Evolutionary conservation across 2,329 filamentous ascomycete genomes (phyloP).

Genomic region (Fusarium kyushuense): DNA sequence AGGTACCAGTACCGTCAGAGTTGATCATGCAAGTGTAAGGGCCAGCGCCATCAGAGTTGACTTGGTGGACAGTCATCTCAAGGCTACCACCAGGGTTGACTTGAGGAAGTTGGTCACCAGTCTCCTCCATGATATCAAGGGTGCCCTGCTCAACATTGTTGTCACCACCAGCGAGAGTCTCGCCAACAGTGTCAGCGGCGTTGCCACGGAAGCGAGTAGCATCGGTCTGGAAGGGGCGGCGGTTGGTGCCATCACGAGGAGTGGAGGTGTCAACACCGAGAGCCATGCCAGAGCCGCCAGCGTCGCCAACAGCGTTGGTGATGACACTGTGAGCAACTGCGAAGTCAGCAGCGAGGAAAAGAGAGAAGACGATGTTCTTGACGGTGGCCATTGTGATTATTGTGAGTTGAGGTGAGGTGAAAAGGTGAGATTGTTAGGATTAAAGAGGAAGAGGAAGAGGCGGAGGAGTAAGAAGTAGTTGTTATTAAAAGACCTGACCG

Average conservation of each 20-base stretch:
- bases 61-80: conserved; percentile 65
- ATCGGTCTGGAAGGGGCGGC: conserved; percentile 73
- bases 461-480: not conserved
- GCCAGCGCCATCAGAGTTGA: conserved; percentile 50
- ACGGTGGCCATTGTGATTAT: conserved; percentile 10
- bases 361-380: conserved; percentile 11
- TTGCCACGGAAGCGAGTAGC: conserved; percentile 52
- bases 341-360: conserved; percentile 23
- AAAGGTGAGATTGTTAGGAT: fast-evolving
- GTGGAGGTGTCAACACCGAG: conserved; percentile 65
- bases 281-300: conserved; percentile 66
- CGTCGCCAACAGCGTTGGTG: conserved; percentile 61
- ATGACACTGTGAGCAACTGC: conserved; percentile 20
- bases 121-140: conserved; percentile 66
- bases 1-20: conserved; percentile 61
- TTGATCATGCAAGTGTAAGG: conserved; percentile 76
- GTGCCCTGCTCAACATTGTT: conserved; percentile 20
- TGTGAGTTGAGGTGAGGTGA: not conserved
- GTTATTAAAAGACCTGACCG: conserved; percentile 14
- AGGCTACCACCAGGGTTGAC: conserved; percentile 67
- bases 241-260: conserved; percentile 70
- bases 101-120: conserved; percentile 69
- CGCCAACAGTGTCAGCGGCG: conserved; percentile 5
- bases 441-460: not conserved
- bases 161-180: conserved; percentile 9